Conservation (phyloP, 2,329 filamentous ascomycete genomes). For the Fusarium pseudoanthophilum region DNA sequence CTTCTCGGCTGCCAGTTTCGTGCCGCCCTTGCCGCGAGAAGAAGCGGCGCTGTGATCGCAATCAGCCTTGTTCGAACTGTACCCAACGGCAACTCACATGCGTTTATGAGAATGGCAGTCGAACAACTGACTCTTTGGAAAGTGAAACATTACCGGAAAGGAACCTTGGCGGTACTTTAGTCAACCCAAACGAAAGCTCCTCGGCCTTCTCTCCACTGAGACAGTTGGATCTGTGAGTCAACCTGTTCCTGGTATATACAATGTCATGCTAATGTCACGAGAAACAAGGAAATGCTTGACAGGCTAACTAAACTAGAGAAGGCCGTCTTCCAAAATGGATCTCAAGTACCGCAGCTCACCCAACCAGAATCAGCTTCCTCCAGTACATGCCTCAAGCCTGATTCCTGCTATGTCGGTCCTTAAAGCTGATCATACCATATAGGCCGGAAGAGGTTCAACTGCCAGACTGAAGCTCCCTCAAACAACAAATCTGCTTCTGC, state of each 20-base stretch:
- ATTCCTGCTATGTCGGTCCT: no score
- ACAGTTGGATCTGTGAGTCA: not conserved
- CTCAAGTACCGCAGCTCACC: not conserved
- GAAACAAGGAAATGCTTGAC: not conserved
- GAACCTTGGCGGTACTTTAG: not conserved
- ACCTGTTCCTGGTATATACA: not conserved
- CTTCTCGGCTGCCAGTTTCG: not conserved
- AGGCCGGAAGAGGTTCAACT: not conserved
- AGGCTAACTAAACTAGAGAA: not conserved
- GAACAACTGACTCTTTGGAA: not conserved
- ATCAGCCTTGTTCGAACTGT: conserved; percentile 8
- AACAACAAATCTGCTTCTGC: no score
- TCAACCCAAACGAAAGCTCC: not conserved
- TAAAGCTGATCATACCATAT: not conserved
- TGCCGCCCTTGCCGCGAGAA: not conserved
- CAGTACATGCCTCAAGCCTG: not conserved
- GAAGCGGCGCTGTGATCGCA: conserved; percentile 10
- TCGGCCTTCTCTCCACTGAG: not conserved
- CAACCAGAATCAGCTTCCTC: not conserved
- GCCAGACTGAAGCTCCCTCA: not conserved
- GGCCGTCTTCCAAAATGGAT: not conserved
- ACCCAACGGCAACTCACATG: not conserved
- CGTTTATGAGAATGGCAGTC: not conserved
- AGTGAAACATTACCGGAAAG: not conserved
- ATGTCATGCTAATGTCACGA: not conserved